These are phyloP conservation scores for Monosporascus cannonballus DNA, from an alignment of 2,329 filamentous ascomycete species.

Conservation along the genomic window DNA sequence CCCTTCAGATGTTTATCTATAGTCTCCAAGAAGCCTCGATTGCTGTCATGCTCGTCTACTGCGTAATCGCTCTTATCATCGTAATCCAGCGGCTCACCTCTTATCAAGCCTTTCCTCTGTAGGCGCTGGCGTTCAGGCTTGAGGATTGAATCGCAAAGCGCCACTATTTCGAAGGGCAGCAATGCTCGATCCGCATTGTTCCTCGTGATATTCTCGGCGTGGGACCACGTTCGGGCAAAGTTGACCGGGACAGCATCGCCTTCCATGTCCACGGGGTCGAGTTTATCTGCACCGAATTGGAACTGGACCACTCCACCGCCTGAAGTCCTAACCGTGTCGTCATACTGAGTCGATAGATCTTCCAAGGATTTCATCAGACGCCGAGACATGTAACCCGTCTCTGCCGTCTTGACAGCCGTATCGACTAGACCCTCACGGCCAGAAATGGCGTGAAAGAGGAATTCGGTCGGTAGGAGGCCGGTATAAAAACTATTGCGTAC, in stretches of 20 bases:
- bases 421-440: conserved; percentile 97
- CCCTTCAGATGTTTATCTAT: conserved; percentile 66
- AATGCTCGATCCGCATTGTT: conserved; percentile 69
- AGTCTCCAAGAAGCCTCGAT: conserved; percentile 72
- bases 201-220: conserved; percentile 71
- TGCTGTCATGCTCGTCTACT: conserved; percentile 76
- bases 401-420: conserved; percentile 97
- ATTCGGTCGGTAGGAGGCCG: conserved; percentile 82
- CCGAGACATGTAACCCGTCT: conserved; percentile 98
- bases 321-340: conserved; percentile 90
- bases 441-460: conserved; percentile 97
- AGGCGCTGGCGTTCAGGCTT: conserved; percentile 62
- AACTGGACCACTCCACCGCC: conserved; percentile 88
- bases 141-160: conserved; percentile 62
- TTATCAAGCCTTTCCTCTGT: conserved; percentile 53
- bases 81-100: conserved; percentile 59
- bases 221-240: conserved; percentile 85
- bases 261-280: conserved; percentile 98
- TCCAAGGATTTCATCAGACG: conserved; percentile 97
- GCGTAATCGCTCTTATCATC: conserved; percentile 61
- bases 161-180: conserved; percentile 65
- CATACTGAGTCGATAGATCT: conserved; percentile 88
- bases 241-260: conserved; percentile 87
- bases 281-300: conserved; percentile 90
- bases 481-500: conserved; percentile 97